Evolutionary conservation across 441 rosid species (phyloP).

Genomic region (Manihot esculenta): DNA sequence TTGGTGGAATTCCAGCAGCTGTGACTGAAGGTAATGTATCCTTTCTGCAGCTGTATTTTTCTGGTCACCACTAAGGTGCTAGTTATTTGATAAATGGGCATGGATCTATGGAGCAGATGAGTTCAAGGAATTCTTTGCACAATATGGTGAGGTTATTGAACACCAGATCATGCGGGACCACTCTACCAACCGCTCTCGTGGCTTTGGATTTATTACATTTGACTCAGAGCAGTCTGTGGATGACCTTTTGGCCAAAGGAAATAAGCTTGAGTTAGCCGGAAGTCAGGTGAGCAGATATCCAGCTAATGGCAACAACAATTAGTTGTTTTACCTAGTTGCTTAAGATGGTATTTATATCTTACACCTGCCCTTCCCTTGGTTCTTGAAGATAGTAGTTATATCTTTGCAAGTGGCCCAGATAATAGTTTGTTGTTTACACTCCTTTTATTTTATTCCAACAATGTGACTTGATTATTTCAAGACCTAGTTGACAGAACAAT

Average conservation of each 20-base stretch:
- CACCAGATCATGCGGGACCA: constrained; percentile 91
- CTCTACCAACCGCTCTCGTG: constrained; percentile 77
- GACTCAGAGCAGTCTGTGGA: constrained; percentile 81
- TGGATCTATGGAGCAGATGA: constrained; percentile 52
- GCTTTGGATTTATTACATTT: constrained; percentile 86
- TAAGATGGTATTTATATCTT: background rate
- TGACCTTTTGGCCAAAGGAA: constrained; percentile 75
- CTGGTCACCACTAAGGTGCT: background rate
- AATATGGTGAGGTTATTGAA: constrained; percentile 67
- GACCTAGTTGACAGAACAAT: background rate
- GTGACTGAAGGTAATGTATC: constrained; percentile 63
- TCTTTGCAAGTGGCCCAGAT: no score
- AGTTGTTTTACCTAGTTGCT: background rate
- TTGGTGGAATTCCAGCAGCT: constrained; percentile 83
- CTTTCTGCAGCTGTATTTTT: background rate
- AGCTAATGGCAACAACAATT: background rate
- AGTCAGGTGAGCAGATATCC: constrained; percentile 58
- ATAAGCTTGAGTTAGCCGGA: constrained; percentile 80
- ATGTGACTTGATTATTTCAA: background rate
- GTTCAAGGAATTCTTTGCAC: constrained; percentile 68
- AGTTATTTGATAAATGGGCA: background rate
- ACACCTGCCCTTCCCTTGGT: background rate
- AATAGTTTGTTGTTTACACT: background rate
- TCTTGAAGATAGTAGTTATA: no score
- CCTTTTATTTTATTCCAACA: background rate